Percentiles rank a stretch among this genome's conserved stretches.
phyloP scores from a whole-genome alignment of 208 protist genomes.

The Trichomonas vaginalis region DNA sequence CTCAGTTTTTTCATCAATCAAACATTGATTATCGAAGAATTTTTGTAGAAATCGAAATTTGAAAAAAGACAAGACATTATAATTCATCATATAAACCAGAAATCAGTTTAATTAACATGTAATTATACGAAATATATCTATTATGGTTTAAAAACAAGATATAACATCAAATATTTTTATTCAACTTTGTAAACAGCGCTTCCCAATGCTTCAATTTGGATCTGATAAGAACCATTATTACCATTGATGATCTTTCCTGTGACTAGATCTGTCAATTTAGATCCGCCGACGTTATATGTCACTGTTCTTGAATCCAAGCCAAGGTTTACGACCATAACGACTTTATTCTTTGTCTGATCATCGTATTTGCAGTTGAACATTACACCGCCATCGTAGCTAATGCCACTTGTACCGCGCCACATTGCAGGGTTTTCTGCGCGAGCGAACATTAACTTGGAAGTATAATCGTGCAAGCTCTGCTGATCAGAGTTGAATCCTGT shows the following conservation, averaged over 20 bases:
- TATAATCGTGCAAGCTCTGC: background rate
- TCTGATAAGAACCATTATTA: background rate
- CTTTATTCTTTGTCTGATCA: background rate
- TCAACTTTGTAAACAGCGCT: background rate
- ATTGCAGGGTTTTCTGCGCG: background rate
- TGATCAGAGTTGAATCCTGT: background rate
- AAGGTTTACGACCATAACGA: background rate
- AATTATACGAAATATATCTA: too few relatives aligned
- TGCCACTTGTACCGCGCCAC: background rate
- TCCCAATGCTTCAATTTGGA: background rate
- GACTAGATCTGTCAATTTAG: background rate
- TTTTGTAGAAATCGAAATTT: too few relatives aligned
- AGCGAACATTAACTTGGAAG: background rate
- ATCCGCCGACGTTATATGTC: background rate
- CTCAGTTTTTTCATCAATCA: too few relatives aligned
- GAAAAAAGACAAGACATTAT: too few relatives aligned
- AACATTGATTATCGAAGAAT: too few relatives aligned
- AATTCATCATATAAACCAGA: too few relatives aligned
- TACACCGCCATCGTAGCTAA: background rate
- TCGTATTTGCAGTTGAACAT: background rate
- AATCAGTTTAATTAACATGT: too few relatives aligned
- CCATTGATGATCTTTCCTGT: background rate
- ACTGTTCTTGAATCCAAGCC: background rate
- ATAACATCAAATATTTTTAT: too few relatives aligned
- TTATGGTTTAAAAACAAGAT: too few relatives aligned